Conservation (phyloP, 768 basidiomycete genomes). For the Termitomyces sp. region DNA sequence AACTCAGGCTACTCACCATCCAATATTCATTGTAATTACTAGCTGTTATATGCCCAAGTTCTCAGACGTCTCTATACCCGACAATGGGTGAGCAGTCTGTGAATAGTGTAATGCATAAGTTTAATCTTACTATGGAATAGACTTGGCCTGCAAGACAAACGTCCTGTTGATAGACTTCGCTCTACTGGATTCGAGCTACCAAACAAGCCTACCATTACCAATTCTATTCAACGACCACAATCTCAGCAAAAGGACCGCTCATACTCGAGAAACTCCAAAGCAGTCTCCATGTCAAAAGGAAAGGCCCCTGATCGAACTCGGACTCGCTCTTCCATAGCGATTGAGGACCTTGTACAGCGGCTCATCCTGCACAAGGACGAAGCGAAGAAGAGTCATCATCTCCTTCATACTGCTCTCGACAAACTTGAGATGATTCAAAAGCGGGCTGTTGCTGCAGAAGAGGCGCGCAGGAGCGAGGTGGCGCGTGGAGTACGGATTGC, state of each 20-base stretch:
- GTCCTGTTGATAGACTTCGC: not conserved
- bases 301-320: slow-evolving; percentile 15
- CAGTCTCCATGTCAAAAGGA: not conserved
- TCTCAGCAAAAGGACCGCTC: not conserved
- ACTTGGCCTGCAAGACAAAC: slow-evolving; percentile 1
- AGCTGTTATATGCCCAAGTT: not conserved
- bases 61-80: not conserved
- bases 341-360: slow-evolving; percentile 20
- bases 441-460: slow-evolving; percentile 14
- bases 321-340: slow-evolving; percentile 18
- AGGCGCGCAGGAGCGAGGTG: slow-evolving; percentile 12
- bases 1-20: not conserved
- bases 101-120: not conserved
- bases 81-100: slow-evolving; percentile 8
- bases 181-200: not conserved
- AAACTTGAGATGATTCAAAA: slow-evolving; percentile 18
- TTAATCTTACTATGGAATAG: not conserved
- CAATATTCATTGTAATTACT: not conserved
- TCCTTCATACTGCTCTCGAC: slow-evolving; percentile 20
- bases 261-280: slow-evolving; percentile 4
- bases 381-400: slow-evolving; percentile 20
- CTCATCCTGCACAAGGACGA: slow-evolving; percentile 22
- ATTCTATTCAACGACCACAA: not conserved
- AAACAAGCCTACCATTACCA: not conserved
- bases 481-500: slow-evolving; percentile 19